Conservation (phyloP, 2,329 filamentous ascomycete species). For the Capronia epimyces region DNA sequence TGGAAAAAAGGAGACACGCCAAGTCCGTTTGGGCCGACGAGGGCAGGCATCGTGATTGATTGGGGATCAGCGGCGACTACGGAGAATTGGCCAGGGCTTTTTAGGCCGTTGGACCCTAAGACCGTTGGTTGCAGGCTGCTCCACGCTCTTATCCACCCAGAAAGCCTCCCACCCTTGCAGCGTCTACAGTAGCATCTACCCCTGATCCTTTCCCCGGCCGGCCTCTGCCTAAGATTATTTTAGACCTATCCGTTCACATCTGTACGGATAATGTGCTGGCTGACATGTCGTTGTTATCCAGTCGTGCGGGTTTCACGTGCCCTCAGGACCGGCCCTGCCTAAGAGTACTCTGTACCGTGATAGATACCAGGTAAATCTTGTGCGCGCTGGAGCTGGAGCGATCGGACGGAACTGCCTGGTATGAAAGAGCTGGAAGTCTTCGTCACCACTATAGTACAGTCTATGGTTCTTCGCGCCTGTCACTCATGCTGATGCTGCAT, state of each 20-base stretch:
- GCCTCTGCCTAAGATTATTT: neutral
- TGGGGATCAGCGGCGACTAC: conserved; percentile 12
- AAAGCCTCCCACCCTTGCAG: neutral
- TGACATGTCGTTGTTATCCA: too few relatives aligned
- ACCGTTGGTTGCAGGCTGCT: neutral
- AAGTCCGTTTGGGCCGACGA: conserved; percentile 10
- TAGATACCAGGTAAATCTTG: too few relatives aligned
- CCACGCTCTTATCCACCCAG: neutral
- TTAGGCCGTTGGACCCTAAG: neutral
- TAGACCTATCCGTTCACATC: neutral
- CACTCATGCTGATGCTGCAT: conserved; percentile 3
- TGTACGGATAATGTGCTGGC: conserved; percentile 1
- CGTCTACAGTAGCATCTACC: conserved; percentile 3
- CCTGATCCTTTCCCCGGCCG: conserved; percentile 21
- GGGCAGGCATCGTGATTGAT: conserved; percentile 11
- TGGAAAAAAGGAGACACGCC: conserved; percentile 22
- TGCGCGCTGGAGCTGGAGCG: too few relatives aligned
- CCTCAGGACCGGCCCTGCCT: neutral
- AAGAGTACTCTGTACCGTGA: neutral
- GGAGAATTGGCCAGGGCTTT: conserved; percentile 1
- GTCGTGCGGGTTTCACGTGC: conserved; percentile 14
- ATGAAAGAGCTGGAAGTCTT: conserved; percentile 6
- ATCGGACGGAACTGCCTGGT: too few relatives aligned
- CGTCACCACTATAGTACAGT: conserved; percentile 14
- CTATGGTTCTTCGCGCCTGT: conserved; percentile 5